Percentiles rank a stretch among this genome's conserved stretches.
These are phyloP conservation scores for Dactylellina sp. DNA, from an alignment of 2,329 filamentous ascomycete genomes.

Conservation along the genomic window DNA sequence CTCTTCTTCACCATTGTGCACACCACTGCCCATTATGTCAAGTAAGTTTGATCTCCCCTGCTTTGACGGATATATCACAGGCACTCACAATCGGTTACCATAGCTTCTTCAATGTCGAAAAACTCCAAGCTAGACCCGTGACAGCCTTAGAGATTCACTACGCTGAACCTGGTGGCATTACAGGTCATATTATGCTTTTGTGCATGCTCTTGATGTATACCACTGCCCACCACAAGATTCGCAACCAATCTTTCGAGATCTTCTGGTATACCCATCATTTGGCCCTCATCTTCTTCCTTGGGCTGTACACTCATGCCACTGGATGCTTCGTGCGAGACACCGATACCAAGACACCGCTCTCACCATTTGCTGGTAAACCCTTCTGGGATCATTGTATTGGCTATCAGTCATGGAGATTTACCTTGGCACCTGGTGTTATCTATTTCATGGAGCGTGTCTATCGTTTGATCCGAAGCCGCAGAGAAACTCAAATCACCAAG, in stretches of 20 bases:
- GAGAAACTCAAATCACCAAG: slow-evolving; percentile 88
- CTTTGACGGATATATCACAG: slow-evolving; percentile 59
- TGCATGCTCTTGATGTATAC: slow-evolving; percentile 99
- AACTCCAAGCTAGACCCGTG: slow-evolving; percentile 80
- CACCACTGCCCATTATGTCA: slow-evolving; percentile 87
- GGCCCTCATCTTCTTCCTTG: slow-evolving; percentile 95
- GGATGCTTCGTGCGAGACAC: slow-evolving; percentile 93
- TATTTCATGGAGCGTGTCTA: slow-evolving; percentile 91
- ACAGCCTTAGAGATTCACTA: slow-evolving; percentile 93
- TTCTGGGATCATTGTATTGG: slow-evolving; percentile 96
- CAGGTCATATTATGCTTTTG: slow-evolving; percentile 96
- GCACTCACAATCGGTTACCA: neutral
- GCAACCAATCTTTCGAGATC: slow-evolving; percentile 96
- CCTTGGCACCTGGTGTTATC: slow-evolving; percentile 83
- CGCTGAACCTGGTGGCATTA: slow-evolving; percentile 86
- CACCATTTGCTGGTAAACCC: slow-evolving; percentile 81
- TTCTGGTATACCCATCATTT: slow-evolving; percentile 99
- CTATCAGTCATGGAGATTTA: slow-evolving; percentile 97
- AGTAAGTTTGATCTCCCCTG: slow-evolving; percentile 70
- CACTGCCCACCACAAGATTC: slow-evolving; percentile 89
- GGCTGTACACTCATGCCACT: slow-evolving; percentile 92
- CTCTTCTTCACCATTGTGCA: slow-evolving; percentile 85
- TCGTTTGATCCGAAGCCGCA: slow-evolving; percentile 85
- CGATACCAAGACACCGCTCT: slow-evolving; percentile 72
- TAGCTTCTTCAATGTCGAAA: slow-evolving; percentile 95